A percentile compares a stretch with the other conserved stretches of the same genome.
These are phyloP conservation scores for Fusarium phyllophilum DNA, from an alignment of 2,329 filamentous ascomycete genomes.

Conservation along the genomic window DNA sequence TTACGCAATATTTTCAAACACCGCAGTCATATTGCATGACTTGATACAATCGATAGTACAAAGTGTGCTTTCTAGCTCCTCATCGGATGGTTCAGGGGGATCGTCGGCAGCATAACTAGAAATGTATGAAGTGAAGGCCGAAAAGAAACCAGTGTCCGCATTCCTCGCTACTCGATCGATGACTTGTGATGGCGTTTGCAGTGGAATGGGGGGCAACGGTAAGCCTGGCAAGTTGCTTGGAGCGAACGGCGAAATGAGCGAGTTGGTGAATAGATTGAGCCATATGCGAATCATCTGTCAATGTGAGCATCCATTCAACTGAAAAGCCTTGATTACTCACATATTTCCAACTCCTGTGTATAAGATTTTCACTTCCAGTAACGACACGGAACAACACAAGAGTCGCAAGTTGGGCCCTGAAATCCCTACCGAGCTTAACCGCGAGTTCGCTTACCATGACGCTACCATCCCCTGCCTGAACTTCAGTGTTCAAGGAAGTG, in stretches of 20 bases:
- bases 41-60: conserved; percentile 95
- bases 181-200: conserved; percentile 90
- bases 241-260: conserved; percentile 85
- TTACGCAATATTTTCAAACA: conserved; percentile 85
- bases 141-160: conserved; percentile 87
- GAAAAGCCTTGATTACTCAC: conserved; percentile 60
- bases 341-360: conserved; percentile 81
- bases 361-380: conserved; percentile 81
- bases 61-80: conserved; percentile 94
- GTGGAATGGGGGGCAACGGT: conserved; percentile 81
- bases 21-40: conserved; percentile 83
- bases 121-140: conserved; percentile 94
- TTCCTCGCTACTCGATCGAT: conserved; percentile 86
- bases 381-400: conserved; percentile 95
- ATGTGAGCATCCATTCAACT: conserved; percentile 27
- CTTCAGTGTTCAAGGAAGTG: conserved; percentile 92
- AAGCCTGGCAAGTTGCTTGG: conserved; percentile 70
- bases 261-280: conserved; percentile 96
- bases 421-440: conserved; percentile 93
- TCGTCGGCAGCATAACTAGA: conserved; percentile 99
- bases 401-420: conserved; percentile 91
- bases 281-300: conserved; percentile 86
- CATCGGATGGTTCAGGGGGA: conserved; percentile 95
- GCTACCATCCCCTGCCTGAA: conserved; percentile 89
- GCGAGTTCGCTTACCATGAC: conserved; percentile 99